Evolutionary conservation across 176 grass and related monocot species (phyloP).

Genomic region (Zoysia japonica): DNA sequence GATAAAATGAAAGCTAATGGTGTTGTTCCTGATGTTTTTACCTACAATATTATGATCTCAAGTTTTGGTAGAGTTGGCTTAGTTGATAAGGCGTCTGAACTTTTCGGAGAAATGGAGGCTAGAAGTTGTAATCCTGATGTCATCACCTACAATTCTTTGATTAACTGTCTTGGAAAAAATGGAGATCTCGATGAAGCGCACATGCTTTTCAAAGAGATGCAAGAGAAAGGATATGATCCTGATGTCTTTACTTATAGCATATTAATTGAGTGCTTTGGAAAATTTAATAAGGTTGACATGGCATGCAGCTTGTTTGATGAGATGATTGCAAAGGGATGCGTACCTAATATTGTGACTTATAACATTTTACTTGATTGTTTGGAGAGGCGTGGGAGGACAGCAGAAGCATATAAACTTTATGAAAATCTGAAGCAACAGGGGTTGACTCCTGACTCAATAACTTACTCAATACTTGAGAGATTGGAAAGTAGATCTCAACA

Average conservation of each 20-base stretch:
- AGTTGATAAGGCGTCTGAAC: slow-evolving; percentile 67
- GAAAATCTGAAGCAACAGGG: slow-evolving; percentile 72
- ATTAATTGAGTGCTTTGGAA: slow-evolving; percentile 97
- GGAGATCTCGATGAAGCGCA: slow-evolving; percentile 84
- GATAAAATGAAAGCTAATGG: slow-evolving; percentile 83
- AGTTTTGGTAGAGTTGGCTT: slow-evolving; percentile 89
- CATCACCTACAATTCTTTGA: slow-evolving; percentile 91
- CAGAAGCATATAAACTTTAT: slow-evolving; percentile 67
- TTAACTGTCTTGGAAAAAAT: slow-evolving; percentile 96
- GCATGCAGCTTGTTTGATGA: slow-evolving; percentile 86
- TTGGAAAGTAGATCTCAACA: slow-evolving; percentile 65
- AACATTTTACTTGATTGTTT: slow-evolving; percentile 98
- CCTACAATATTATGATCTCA: slow-evolving; percentile 95
- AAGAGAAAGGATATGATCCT: slow-evolving; percentile 87
- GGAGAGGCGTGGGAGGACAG: slow-evolving; percentile 63
- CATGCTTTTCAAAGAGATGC: slow-evolving; percentile 94
- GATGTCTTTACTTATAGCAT: slow-evolving; percentile 97
- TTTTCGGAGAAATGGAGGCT: slow-evolving; percentile 86
- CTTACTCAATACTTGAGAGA: slow-evolving; percentile 82
- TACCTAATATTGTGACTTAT: slow-evolving; percentile 91
- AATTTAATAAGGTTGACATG: slow-evolving; percentile 89
- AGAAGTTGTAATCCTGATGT: slow-evolving; percentile 76
- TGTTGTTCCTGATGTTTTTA: slow-evolving; percentile 79
- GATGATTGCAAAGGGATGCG: slow-evolving; percentile 70
- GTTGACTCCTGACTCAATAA: slow-evolving; percentile 82